Evolutionary conservation across 129 eudicot genomes (phyloP).

Genomic region (Lonicera japonica): DNA sequence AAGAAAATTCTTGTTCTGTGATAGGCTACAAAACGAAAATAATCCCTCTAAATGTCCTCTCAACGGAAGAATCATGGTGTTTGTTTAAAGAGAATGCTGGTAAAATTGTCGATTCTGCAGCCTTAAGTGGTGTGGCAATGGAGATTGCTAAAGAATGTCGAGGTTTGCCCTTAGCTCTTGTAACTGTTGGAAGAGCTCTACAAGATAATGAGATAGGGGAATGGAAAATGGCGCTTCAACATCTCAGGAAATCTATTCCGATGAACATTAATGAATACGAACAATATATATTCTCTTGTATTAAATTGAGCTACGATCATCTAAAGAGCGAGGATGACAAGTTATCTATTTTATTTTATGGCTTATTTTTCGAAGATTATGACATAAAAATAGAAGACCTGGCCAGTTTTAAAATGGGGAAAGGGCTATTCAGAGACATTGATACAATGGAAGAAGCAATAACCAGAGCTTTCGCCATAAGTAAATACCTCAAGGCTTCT

Average conservation of each 20-base stretch:
- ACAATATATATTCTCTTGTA: background rate
- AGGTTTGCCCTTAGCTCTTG: constrained; percentile 17
- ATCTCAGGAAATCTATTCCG: background rate
- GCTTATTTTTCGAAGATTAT: constrained; percentile 8
- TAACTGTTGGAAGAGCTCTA: constrained; percentile 7
- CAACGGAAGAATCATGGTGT: background rate
- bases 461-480: background rate
- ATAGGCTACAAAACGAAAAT: background rate
- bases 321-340: background rate
- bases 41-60: background rate
- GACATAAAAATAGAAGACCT: constrained; percentile 1
- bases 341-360: background rate
- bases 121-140: background rate
- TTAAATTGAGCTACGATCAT: constrained; percentile 8
- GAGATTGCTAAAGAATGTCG: constrained; percentile 1
- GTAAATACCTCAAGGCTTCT: constrained; percentile 1
- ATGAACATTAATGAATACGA: background rate
- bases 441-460: constrained; percentile 8
- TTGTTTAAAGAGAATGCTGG: background rate
- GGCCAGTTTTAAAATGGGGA: constrained; percentile 4
- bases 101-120: background rate
- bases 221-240: constrained; percentile 2
- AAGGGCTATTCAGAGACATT: background rate
- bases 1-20: background rate
- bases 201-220: background rate